These are phyloP conservation scores for Atalantia buxifolia DNA, from an alignment of 345 rosid species.

Conservation along the genomic window DNA sequence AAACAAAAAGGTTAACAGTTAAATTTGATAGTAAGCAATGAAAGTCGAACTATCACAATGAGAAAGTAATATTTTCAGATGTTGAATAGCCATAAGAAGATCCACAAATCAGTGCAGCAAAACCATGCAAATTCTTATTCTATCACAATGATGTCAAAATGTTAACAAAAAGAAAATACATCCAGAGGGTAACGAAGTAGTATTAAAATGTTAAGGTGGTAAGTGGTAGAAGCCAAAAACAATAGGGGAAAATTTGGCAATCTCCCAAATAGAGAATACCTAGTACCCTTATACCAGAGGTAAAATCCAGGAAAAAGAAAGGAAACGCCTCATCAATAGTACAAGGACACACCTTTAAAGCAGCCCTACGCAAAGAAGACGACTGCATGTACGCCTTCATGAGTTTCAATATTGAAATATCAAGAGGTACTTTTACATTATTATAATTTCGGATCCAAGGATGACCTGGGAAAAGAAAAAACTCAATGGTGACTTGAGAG, in stretches of 20 bases:
- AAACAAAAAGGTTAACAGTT: neutral
- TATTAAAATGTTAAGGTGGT: neutral
- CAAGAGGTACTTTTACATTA: conserved; percentile 64
- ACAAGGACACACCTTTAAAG: conserved; percentile 65
- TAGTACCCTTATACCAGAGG: neutral
- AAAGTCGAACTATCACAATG: neutral
- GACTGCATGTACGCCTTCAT: conserved; percentile 80
- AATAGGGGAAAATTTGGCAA: neutral
- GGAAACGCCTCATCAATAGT: neutral
- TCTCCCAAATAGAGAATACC: neutral
- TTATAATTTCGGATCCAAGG: conserved; percentile 70
- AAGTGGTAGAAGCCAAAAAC: neutral
- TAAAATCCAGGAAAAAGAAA: neutral
- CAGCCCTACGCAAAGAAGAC: conserved; percentile 86
- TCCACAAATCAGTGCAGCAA: neutral
- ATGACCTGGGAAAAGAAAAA: conserved; percentile 56
- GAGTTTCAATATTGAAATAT: conserved; percentile 65
- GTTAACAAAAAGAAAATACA: too few species aligned
- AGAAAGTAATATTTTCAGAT: neutral
- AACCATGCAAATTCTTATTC: neutral
- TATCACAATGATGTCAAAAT: neutral
- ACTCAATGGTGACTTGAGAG: conserved; percentile 13
- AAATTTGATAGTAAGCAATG: neutral
- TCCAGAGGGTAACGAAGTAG: neutral
- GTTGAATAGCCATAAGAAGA: neutral